Conservation (phyloP, 1,284 basidiomycete genomes). For the Leccinum discolor region DNA sequence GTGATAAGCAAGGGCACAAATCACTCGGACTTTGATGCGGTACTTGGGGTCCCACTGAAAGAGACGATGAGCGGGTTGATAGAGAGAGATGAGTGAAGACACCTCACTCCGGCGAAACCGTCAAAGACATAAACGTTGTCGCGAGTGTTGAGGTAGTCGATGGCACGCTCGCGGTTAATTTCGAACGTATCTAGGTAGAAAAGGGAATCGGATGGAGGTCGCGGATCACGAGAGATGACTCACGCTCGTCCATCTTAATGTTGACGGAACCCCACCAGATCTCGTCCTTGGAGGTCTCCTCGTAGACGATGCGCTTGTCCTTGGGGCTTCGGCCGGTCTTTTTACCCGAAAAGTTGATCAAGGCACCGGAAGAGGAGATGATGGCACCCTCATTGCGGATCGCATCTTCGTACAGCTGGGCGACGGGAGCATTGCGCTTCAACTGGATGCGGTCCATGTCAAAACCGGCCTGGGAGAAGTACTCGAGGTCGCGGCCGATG, state of each 20-base stretch:
- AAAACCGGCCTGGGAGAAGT: slow-evolving; percentile 99
- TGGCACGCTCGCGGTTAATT: slow-evolving; percentile 99
- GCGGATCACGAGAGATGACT: slow-evolving; percentile 34
- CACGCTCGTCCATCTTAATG: slow-evolving; percentile 98
- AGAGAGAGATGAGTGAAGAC: slow-evolving; percentile 8
- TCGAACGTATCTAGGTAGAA: slow-evolving; percentile 87
- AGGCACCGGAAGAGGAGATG: slow-evolving; percentile 93
- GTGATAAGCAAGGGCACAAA: slow-evolving; percentile 98
- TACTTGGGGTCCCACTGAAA: slow-evolving; percentile 95
- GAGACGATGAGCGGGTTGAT: slow-evolving; percentile 7
- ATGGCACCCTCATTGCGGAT: slow-evolving; percentile 98
- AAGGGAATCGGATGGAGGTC: slow-evolving; percentile 1
- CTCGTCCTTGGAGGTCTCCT: slow-evolving; percentile 96
- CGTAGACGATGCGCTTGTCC: slow-evolving; percentile 99
- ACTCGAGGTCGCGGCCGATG: slow-evolving; percentile 91
- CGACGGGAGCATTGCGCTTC: slow-evolving; percentile 95
- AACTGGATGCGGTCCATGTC: slow-evolving; percentile 91
- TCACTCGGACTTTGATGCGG: slow-evolving; percentile 99
- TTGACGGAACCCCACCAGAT: slow-evolving; percentile 99
- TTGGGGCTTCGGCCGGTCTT: slow-evolving; percentile 99
- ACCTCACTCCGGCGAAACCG: slow-evolving; percentile 86
- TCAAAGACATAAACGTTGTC: slow-evolving; percentile 99
- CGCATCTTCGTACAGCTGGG: slow-evolving; percentile 97
- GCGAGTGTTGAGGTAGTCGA: slow-evolving; percentile 98
- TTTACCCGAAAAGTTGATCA: slow-evolving; percentile 99